These are phyloP conservation scores for Rauvolfia tetraphylla DNA, from an alignment of 257 asterid species.

Conservation along the genomic window DNA sequence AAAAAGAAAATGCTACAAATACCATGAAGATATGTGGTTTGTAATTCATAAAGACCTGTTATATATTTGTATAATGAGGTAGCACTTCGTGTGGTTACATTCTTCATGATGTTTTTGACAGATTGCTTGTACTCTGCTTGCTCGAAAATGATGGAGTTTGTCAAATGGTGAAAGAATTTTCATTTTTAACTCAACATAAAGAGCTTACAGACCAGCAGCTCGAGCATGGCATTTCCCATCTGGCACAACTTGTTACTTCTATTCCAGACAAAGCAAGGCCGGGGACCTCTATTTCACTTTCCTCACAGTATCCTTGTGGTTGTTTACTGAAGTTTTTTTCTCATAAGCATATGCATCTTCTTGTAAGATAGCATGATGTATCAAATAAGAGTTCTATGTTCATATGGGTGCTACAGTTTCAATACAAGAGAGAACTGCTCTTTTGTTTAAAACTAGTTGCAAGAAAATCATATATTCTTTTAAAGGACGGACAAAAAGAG, in stretches of 20 bases:
- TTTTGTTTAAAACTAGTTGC: background rate
- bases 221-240: conserved; percentile 48
- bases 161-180: conserved; percentile 52
- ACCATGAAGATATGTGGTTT: background rate
- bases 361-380: too few species aligned
- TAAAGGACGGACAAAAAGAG: background rate
- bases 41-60: background rate
- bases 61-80: background rate
- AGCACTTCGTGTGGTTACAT: background rate
- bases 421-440: background rate
- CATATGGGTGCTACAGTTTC: background rate
- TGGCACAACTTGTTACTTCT: conserved; percentile 73
- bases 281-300: conserved; percentile 62
- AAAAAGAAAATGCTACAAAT: background rate
- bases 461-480: background rate
- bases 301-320: conserved; percentile 72
- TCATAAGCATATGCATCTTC: background rate
- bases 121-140: conserved; percentile 74
- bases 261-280: conserved; percentile 90
- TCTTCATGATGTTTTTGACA: conserved; percentile 29
- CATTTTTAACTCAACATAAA: conserved; percentile 35
- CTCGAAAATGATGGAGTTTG: conserved; percentile 62
- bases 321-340: conserved; percentile 10
- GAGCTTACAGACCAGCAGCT: conserved; percentile 47
- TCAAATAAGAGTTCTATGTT: background rate